Evolutionary conservation across 1,139 yeast genomes (phyloP), one percentile per base, ranked within the genome.

Genomic region (Suhomyces panamericanus): DNA sequence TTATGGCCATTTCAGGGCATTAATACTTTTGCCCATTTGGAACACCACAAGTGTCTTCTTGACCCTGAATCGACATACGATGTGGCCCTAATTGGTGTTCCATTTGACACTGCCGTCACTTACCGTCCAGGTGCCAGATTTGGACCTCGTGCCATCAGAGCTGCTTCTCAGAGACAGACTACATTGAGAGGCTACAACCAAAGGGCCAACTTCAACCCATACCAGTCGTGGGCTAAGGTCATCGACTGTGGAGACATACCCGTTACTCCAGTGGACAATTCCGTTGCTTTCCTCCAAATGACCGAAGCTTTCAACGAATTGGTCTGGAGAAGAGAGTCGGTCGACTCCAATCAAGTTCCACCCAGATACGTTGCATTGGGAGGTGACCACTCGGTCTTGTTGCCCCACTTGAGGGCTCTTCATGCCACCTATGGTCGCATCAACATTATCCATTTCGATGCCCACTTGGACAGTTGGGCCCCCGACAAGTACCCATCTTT

Each of bases 171-270:
- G 64, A 74, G 95, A 57, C 93, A 85, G 59, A 78, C 78, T 6
- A 63, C 81, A 1, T 63, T 80, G 43, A 69, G 91, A 48, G 90
- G 89, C 1, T 86, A 78, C 66, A 86, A 85, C 57, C 78, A 77
- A 49, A 67, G 90, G 37, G 89, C 90, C 3, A 67, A 70, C 39
- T 66, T 77, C 49, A 84, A 85, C 52, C 90, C 90, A 1, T 86
- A 83, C 59, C 62, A 65, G 29, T 66, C 76, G 41, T 84, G 91
- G 89, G 90, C 91, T 17, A 74, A 66, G 39, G 66, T 86, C 14
- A 54, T 85, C 22, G 95, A 86, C 63, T 86, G 95, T 66, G 89
- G 88, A n/a, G 95, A 86, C 63, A 79, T 86, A 41, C 91, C 93
- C 1, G 81, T 85, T 14, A 75, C 89, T 1, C 93, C 93, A 13